Evolutionary conservation across 192 early-diverging fungal species (phyloP).

Genomic region (Dispira simplex): DNA sequence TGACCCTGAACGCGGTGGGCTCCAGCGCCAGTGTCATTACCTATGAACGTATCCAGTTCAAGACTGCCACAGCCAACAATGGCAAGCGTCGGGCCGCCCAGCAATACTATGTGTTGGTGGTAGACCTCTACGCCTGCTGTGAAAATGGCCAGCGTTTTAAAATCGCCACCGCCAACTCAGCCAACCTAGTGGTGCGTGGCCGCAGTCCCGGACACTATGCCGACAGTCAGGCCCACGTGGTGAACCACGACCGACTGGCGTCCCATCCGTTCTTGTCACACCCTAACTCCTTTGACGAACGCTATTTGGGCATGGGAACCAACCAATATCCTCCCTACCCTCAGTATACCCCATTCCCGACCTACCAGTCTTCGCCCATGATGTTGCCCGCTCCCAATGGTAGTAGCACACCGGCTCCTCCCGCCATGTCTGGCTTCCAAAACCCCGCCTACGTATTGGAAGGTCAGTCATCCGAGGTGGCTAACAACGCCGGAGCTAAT

Average conservation of each 20-base stretch:
- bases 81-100: slow-evolving; percentile 86
- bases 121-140: slow-evolving; percentile 63
- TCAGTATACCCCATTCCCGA: slow-evolving; percentile 4
- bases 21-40: slow-evolving; percentile 38
- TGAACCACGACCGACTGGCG: slow-evolving; percentile 3
- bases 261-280: not conserved
- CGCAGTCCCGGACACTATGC: slow-evolving; percentile 89
- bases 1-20: slow-evolving; percentile 22
- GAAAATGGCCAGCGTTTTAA: slow-evolving; percentile 33
- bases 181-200: slow-evolving; percentile 80
- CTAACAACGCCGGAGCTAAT: not conserved
- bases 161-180: slow-evolving; percentile 58
- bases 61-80: slow-evolving; percentile 90
- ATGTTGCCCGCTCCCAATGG: not conserved
- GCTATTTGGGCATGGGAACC: slow-evolving; percentile 3
- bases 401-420: not conserved
- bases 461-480: not conserved
- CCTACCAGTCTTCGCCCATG: slow-evolving; percentile 10
- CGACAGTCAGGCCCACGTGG: slow-evolving; percentile 21
- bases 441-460: slow-evolving; percentile 1
- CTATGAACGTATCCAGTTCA: slow-evolving; percentile 95
- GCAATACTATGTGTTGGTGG: slow-evolving; percentile 80
- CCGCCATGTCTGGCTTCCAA: not conserved
- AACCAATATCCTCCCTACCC: not conserved
- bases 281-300: slow-evolving; percentile 6